Base-by-base conservation (phyloP, 1,139 yeast species). In the Kodamaea suecica region DNA sequence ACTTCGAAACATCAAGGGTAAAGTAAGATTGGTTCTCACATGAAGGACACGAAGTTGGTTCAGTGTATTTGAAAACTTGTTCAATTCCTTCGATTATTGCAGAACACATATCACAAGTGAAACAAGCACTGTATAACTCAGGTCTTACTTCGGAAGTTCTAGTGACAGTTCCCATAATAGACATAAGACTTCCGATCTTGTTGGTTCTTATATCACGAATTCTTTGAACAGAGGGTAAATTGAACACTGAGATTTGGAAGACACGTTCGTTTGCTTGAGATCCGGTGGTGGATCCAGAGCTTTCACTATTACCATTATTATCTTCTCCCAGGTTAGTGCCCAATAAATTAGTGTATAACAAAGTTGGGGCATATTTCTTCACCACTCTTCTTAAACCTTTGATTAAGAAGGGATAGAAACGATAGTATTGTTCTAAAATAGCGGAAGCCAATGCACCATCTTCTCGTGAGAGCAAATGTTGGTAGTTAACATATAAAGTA, bases 121-220 rank as follows among this genome's bases (percentile, higher is more conserved):
- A 92, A 16, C 94, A 76, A 5, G 90, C 99, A 42, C 74, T 78
- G 64, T 74, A 87, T 40, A 92, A 71, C 58, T 94, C 99, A 0
- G 99, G 99, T 41, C 98, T 78, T 11, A 94, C 97, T 63, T 94
- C 98, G 20, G 95, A 84, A 1, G 98, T 88, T 58, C 98, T 75
- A 1, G 98, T 92, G 3, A 94, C 96, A 0, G 99, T 94, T 33
- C 98, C 99, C 25, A 94, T 81, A 24, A 92, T 84, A 9, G 95
- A 72, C 68, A 87, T 73, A 43, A 92, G 70, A 6, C 85, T 72
- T 12, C 98, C 99, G 41, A 92, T 84, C 48, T 83, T 83, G 49
- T 86, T 95, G 2, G 97, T 85, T 50, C 94, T 76, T 39, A 92
- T 73, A 52, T 92, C 98, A 53, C 99, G 78, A 47, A 92, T 84